phyloP scores from a whole-genome alignment of 2,329 filamentous ascomycete genomes.

The Neopestalotiopsis rosae region DNA sequence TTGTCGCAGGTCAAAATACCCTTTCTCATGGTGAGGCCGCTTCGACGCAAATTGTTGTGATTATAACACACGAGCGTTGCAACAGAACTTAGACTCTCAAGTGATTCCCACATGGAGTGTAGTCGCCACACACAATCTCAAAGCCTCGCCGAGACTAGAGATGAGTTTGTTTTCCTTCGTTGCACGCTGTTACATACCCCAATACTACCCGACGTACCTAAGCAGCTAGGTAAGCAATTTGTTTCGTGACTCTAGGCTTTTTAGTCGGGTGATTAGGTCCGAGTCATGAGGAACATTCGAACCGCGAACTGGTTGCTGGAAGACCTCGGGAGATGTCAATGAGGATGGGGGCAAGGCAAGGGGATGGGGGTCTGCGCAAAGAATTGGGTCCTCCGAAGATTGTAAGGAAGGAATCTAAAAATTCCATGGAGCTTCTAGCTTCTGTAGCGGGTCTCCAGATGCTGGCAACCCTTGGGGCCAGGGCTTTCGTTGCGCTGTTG shows the following conservation, averaged over 20 bases:
- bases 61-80: not conserved
- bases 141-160: slow-evolving; percentile 2
- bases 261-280: not conserved
- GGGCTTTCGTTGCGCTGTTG: not conserved
- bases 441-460: not conserved
- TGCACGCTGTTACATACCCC: not conserved
- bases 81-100: not conserved
- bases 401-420: slow-evolving; percentile 7
- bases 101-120: slow-evolving; percentile 1
- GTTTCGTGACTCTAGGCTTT: not conserved
- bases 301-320: no score
- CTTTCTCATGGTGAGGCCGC: not conserved
- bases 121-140: not conserved
- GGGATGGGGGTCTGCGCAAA: not conserved
- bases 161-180: not conserved
- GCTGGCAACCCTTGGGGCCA: not conserved
- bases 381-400: slow-evolving; percentile 9
- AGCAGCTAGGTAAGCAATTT: not conserved
- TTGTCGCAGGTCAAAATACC: not conserved
- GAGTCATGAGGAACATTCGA: not conserved
- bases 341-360: no score
- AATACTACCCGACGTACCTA: no score
- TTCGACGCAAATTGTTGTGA: not conserved
- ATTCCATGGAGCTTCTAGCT: slow-evolving; percentile 15
- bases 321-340: not conserved